These are phyloP conservation scores for carrot (Daucus carota) DNA, from an alignment of 129 eudicot species.

Conservation along the genomic window DH1_v3.0 NC_030389.2:30354501-30355000, in stretches of 20 bases:
- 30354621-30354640: constrained; percentile 70
- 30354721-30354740: constrained; percentile 78
- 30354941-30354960: constrained; percentile 65
- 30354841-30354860: constrained; percentile 72
- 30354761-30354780: constrained; percentile 50
- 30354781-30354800: constrained; percentile 62
- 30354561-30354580: constrained; percentile 55
- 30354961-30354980: constrained; percentile 52
- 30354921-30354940: constrained; percentile 77
- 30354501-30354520: constrained; percentile 44
- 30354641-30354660: constrained; percentile 54
- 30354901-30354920: constrained; percentile 73
- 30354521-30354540: constrained; percentile 87
- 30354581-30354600: constrained; percentile 76
- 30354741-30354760: constrained; percentile 74
- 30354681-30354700: constrained; percentile 50
- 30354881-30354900: constrained; percentile 60
- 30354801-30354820: constrained; percentile 73
- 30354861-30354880: constrained; percentile 39
- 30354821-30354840: constrained; percentile 86
- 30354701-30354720: constrained; percentile 53
- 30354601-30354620: constrained; percentile 76
- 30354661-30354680: constrained; percentile 42
- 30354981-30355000: constrained; percentile 45
- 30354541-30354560: constrained; percentile 78